Base-by-base conservation (phyloP, 371 early-diverging fungal species). In the Mucor irregularis region DNA sequence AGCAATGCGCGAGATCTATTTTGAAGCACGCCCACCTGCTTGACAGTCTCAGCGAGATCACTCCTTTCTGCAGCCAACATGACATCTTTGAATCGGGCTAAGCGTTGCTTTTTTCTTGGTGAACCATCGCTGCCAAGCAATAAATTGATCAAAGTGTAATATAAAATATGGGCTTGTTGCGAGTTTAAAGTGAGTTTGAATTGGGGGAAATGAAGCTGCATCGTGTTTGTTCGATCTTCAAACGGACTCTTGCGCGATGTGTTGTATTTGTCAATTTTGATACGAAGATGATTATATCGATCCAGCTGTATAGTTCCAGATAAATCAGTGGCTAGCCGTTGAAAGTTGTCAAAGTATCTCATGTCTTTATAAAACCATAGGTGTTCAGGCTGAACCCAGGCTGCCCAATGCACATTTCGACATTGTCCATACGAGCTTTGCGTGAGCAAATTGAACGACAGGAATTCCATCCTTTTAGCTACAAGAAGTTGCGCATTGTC, bases 331-430 rank as follows among this genome's bases (percentile, higher is more conserved):
- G 91, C 84, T 28, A 92, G 71, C 7, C 86, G 78, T 47, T 82
- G 74, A 49, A 90, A 82, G 48, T 81, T 77, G 31, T 73, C 69
- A 17, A 64, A 68, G 46, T 26, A 38, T 11, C 43, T 67, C 65
- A 60, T 2, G 49, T 68, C 50, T 56, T 59, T 22, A 76, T 55
- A 51, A 21, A 39, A 53, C 64, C 64, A 64, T 0, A 94, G 65
- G 58, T 90, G 86, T 58, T 95, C 95, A 4, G 91, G 69, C 2
- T 94, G 93, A 5, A 90, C 78, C 95, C 95, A 95, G 0, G 86
- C 75, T 0, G 91, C 87, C 92, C 93, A 92, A 44, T 85, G 78
- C 3, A 75, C 62, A 14, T 58, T 70, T 13, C 68, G 65, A 3
- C 61, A 68, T 26, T 62, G 58, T 42, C 78, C 83, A 64, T 76